These are phyloP conservation scores for Mrakia frigida DNA, from an alignment of 768 basidiomycete species.

Conservation along the genomic window DNA sequence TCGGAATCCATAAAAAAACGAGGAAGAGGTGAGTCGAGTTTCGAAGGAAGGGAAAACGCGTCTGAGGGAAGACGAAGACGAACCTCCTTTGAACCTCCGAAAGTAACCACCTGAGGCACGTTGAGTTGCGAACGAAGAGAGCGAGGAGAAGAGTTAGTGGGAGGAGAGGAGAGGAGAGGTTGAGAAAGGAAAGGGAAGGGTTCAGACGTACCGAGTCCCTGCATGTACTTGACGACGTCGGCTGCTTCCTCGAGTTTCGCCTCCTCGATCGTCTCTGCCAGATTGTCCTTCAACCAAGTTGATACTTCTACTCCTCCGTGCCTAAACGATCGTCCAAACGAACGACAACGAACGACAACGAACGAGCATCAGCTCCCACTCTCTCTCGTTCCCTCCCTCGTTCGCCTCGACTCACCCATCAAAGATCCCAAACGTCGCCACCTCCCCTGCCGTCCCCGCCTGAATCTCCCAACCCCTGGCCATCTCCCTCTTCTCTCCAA, in stretches of 20 bases:
- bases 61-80: conserved; percentile 35
- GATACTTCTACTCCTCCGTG: conserved; percentile 24
- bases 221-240: conserved; percentile 62
- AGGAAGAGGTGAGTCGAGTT: background rate
- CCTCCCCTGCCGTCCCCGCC: conserved; percentile 17
- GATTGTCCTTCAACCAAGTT: conserved; percentile 1
- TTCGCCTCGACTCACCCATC: conserved; percentile 11
- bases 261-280: conserved; percentile 1
- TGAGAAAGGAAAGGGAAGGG: no score
- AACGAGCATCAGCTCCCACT: background rate
- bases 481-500: conserved; percentile 17
- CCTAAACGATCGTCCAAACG: background rate
- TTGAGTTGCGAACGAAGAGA: background rate
- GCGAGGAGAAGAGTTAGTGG: background rate
- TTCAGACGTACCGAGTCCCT: conserved; percentile 55
- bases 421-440: conserved; percentile 20
- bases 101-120: conserved; percentile 79
- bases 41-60: background rate
- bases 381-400: background rate
- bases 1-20: background rate
- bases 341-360: no score
- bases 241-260: background rate
- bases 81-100: conserved; percentile 77
- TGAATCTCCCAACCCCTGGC: conserved; percentile 25
- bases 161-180: background rate